Conservation (phyloP, 1,284 basidiomycete genomes). For the Fomes fomentarius region DNA sequence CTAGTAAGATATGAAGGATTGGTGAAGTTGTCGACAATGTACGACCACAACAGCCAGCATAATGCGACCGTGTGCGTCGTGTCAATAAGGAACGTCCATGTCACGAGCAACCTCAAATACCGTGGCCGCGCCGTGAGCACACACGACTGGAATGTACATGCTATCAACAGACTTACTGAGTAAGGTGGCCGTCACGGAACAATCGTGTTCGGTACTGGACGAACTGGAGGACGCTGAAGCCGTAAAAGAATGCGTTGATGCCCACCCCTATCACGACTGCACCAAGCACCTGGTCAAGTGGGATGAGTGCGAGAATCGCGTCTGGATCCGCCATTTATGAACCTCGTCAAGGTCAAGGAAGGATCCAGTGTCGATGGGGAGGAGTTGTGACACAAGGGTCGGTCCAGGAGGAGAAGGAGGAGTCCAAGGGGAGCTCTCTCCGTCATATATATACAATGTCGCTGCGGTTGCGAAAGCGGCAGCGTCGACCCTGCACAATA, state of each 20-base stretch:
- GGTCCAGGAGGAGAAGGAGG: not conserved
- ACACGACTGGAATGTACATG: not conserved
- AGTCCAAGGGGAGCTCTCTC: not conserved
- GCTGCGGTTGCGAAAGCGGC: not conserved
- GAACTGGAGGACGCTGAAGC: conserved; percentile 10
- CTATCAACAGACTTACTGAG: not conserved
- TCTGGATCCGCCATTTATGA: not conserved
- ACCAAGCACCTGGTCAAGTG: conserved; percentile 5
- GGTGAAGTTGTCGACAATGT: conserved; percentile 34
- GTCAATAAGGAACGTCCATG: conserved; percentile 37
- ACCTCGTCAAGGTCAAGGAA: not conserved
- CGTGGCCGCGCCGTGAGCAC: not conserved
- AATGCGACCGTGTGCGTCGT: conserved; percentile 35
- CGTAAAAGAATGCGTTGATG: conserved; percentile 14
- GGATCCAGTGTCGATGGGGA: not conserved
- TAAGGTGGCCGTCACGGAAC: conserved; percentile 1
- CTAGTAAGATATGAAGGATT: conserved; percentile 29
- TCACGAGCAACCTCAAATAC: conserved; percentile 29
- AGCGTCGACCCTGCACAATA: not conserved
- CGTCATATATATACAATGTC: not conserved
- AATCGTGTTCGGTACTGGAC: conserved; percentile 3
- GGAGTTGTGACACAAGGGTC: not conserved
- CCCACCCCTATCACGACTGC: conserved; percentile 6
- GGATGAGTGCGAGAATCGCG: not conserved
- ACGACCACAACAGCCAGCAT: conserved; percentile 37